These are phyloP conservation scores for Xylaria venustula DNA, from an alignment of 495 filamentous ascomycete genomes.

Conservation along the genomic window DNA sequence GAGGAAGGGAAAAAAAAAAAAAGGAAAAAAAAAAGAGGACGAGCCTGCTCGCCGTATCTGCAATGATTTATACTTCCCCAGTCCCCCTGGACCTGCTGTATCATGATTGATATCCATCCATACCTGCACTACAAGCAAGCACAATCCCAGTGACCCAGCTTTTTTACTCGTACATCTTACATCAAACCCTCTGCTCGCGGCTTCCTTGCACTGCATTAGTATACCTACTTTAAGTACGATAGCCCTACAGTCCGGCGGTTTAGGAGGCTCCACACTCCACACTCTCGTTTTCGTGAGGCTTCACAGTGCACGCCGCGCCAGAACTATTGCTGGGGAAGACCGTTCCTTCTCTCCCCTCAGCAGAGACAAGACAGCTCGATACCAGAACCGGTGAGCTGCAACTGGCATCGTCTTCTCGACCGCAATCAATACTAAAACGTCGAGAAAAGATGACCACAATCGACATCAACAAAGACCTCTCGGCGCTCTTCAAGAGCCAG, in stretches of 20 bases:
- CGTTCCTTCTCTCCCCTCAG: neutral
- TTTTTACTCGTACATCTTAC: neutral
- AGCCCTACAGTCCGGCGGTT: neutral
- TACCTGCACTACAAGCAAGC: neutral
- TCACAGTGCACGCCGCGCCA: neutral
- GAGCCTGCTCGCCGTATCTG: neutral
- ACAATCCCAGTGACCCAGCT: neutral
- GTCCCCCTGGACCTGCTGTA: no score
- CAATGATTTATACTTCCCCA: neutral
- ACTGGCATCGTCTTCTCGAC: no score
- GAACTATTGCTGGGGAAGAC: neutral
- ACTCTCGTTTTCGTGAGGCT: neutral
- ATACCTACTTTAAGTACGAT: neutral
- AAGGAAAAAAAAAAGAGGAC: neutral
- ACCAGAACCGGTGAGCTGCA: no score
- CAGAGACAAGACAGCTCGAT: neutral
- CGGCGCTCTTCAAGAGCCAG: slow-evolving; percentile 59
- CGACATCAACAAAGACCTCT: slow-evolving; percentile 61
- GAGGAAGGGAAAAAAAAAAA: neutral
- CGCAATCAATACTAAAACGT: no score
- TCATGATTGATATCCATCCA: no score
- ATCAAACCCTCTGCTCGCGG: neutral
- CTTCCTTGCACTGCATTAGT: neutral
- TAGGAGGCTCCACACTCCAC: neutral
- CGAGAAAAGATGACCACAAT: slow-evolving; percentile 55